These are phyloP conservation scores for Fusarium lateritium DNA, from an alignment of 2,329 filamentous ascomycete genomes.

Conservation along the genomic window DNA sequence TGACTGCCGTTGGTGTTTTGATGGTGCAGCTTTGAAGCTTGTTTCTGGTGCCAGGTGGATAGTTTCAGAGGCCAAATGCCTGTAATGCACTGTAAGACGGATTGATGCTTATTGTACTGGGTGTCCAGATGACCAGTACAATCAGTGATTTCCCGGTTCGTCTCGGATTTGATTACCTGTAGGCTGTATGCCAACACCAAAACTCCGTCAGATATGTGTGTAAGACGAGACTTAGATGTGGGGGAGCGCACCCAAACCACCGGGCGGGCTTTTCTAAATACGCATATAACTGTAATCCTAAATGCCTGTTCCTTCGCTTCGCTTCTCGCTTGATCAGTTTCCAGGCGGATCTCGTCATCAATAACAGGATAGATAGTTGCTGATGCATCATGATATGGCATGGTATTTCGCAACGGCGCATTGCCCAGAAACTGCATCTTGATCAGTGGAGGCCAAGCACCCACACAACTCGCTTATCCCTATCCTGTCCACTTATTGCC, in stretches of 20 bases:
- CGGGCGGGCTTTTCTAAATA: constrained; percentile 6
- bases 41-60: constrained; percentile 6
- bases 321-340: background rate
- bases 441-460: constrained; percentile 22
- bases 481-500: constrained; percentile 23
- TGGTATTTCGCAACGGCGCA: background rate
- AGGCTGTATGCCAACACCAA: constrained; percentile 12
- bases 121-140: constrained; percentile 11
- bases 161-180: constrained; percentile 19
- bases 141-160: too few species aligned
- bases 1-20: constrained; percentile 23
- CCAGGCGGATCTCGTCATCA: constrained; percentile 24
- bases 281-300: background rate
- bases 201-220: constrained; percentile 22
- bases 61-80: constrained; percentile 9
- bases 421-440: constrained; percentile 5
- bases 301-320: background rate
- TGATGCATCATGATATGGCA: constrained; percentile 22
- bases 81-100: constrained; percentile 31
- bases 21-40: constrained; percentile 16
- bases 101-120: constrained; percentile 30
- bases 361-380: constrained; percentile 4
- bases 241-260: constrained; percentile 9
- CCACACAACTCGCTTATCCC: constrained; percentile 14
- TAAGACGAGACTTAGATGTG: constrained; percentile 26